Evolutionary conservation across 352 stramenopile genomes (phyloP).

Genomic region (Globisporangium splendens): DNA sequence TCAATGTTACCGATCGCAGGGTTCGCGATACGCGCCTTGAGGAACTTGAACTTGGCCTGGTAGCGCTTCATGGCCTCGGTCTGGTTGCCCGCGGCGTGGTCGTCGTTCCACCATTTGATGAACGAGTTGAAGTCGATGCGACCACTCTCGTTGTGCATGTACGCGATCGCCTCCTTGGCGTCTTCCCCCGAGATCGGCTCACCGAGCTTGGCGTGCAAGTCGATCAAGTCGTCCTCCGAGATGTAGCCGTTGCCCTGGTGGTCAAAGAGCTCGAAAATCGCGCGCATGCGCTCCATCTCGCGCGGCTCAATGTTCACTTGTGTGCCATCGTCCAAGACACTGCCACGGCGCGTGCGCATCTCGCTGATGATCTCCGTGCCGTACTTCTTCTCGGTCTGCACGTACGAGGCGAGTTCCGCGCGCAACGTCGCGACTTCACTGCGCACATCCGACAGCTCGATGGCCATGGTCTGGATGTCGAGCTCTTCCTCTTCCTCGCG

Average conservation of each 20-base stretch:
- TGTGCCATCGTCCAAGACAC: slow-evolving; percentile 74
- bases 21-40: slow-evolving; percentile 85
- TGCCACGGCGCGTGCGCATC: slow-evolving; percentile 54
- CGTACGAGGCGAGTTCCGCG: slow-evolving; percentile 68
- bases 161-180: slow-evolving; percentile 60
- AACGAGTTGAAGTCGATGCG: slow-evolving; percentile 85
- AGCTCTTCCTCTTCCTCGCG: slow-evolving; percentile 57
- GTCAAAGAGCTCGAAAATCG: slow-evolving; percentile 83
- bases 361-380: slow-evolving; percentile 49
- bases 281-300: slow-evolving; percentile 85
- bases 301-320: slow-evolving; percentile 73
- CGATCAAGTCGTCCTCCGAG: slow-evolving; percentile 66
- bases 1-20: slow-evolving; percentile 78
- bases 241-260: slow-evolving; percentile 80
- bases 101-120: slow-evolving; percentile 89
- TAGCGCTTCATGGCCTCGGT: slow-evolving; percentile 82
- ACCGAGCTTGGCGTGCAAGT: slow-evolving; percentile 79
- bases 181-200: slow-evolving; percentile 78
- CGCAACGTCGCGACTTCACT: slow-evolving; percentile 67
- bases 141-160: slow-evolving; percentile 65
- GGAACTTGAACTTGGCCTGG: slow-evolving; percentile 88
- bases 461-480: slow-evolving; percentile 56
- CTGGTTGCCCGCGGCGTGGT: slow-evolving; percentile 61
- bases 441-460: slow-evolving; percentile 74
- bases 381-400: slow-evolving; percentile 79